Percentiles rank a stretch among this genome's conserved stretches.
Conservation (phyloP, 176 grass and related monocot genomes). For the Poa annua region DNA sequence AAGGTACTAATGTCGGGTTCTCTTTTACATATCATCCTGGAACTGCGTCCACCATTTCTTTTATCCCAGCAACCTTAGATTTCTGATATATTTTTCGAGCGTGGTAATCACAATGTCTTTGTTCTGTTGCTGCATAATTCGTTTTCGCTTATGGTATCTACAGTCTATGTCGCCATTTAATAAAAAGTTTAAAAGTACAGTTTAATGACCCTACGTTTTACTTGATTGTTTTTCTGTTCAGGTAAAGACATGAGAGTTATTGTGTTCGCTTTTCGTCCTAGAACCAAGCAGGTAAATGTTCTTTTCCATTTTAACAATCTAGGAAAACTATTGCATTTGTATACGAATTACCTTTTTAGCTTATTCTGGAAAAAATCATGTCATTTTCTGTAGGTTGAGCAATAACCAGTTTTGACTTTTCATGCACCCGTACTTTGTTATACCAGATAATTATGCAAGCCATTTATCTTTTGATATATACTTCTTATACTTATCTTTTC, state of each 20-base stretch:
- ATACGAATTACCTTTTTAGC: background rate
- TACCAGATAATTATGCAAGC: constrained; percentile 10
- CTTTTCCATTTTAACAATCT: constrained; percentile 19
- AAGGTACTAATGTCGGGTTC: background rate
- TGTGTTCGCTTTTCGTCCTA: constrained; percentile 79
- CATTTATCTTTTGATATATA: constrained; percentile 42
- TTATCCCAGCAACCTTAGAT: background rate
- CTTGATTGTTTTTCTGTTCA: constrained; percentile 43
- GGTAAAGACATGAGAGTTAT: constrained; percentile 97
- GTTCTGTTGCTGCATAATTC: background rate
- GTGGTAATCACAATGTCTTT: background rate
- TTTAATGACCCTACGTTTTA: constrained; percentile 33
- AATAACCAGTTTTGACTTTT: constrained; percentile 14
- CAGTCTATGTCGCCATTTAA: background rate
- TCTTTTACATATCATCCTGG: constrained; percentile 19
- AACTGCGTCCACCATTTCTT: background rate
- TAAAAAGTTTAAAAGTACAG: background rate
- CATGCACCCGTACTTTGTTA: constrained; percentile 32
- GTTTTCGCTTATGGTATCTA: constrained; percentile 8
- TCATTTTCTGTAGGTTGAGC: constrained; percentile 17
- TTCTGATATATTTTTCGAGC: background rate
- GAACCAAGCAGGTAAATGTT: constrained; percentile 76
- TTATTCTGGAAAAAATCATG: constrained; percentile 15
- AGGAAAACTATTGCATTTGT: background rate
- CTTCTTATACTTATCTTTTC: constrained; percentile 43